Conservation (phyloP, 495 filamentous ascomycete genomes). For the Aspergillus haitiensis region DNA sequence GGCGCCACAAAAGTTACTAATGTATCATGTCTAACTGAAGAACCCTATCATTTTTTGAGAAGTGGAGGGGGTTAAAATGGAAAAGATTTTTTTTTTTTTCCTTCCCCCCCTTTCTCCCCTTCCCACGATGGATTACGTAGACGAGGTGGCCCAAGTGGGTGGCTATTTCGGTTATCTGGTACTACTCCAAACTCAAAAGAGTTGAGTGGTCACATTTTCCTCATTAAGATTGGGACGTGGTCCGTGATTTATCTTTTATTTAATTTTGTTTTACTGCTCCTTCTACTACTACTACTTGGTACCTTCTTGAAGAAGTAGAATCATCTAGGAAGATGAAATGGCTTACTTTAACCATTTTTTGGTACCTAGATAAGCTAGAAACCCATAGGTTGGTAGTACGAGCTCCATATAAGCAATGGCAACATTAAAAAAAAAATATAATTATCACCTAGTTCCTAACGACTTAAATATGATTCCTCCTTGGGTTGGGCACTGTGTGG, state of each 20-base stretch:
- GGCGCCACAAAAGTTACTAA: constrained; percentile 5
- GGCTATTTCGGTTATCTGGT: neutral
- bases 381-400: too few species aligned
- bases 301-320: too few species aligned
- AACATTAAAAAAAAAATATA: too few species aligned
- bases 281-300: too few species aligned
- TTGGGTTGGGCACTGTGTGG: too few species aligned
- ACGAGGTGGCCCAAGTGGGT: neutral
- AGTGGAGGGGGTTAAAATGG: neutral
- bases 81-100: neutral
- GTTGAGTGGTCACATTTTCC: neutral
- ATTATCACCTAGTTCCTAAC: too few species aligned
- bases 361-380: too few species aligned
- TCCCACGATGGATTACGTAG: constrained; percentile 4
- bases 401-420: too few species aligned
- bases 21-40: neutral
- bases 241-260: neutral
- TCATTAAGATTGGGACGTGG: neutral
- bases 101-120: neutral
- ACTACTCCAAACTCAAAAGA: neutral
- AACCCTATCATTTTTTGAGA: neutral
- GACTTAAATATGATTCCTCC: too few species aligned
- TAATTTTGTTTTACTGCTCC: neutral
- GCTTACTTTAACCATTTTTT: too few species aligned
- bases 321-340: too few species aligned